A percentile compares a stretch with the other conserved stretches of the same genome.
These are phyloP conservation scores for Nymphaea thermarum DNA, from an alignment of 164 flowering plant species.

Conservation along the genomic window DNA sequence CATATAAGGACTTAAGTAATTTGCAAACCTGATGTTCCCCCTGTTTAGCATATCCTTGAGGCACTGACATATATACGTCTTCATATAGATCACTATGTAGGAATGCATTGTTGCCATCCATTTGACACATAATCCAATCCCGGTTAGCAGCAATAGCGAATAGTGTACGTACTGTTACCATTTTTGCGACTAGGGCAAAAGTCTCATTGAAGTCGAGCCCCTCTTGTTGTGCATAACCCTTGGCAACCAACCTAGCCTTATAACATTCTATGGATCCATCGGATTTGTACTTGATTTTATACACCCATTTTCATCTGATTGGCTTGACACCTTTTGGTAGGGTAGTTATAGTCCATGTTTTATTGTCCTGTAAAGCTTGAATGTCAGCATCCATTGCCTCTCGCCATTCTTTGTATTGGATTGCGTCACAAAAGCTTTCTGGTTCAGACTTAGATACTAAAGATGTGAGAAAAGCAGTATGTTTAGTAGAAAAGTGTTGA, in stretches of 20 bases:
- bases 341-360: not conserved
- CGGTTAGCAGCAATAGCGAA: not conserved
- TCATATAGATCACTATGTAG: not conserved
- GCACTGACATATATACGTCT: not conserved
- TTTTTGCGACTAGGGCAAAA: not conserved
- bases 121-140: not conserved
- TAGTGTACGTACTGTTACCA: not conserved
- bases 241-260: not conserved
- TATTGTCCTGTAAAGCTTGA: not conserved
- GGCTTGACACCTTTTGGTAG: not conserved
- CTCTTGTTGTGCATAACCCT: not conserved
- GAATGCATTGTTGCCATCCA: conserved; percentile 1
- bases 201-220: not conserved
- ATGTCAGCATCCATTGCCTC: not conserved
- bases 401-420: not conserved
- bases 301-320: conserved; percentile 1
- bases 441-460: no score
- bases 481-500: no score
- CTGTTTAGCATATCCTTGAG: not conserved
- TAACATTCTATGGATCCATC: not conserved
- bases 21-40: not conserved
- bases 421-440: no score
- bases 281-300: not conserved
- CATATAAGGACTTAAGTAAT: not conserved
- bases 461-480: no score